These are phyloP conservation scores for Gynochthodes officinalis DNA, from an alignment of 257 asterid genomes.

Conservation along the genomic window DNA sequence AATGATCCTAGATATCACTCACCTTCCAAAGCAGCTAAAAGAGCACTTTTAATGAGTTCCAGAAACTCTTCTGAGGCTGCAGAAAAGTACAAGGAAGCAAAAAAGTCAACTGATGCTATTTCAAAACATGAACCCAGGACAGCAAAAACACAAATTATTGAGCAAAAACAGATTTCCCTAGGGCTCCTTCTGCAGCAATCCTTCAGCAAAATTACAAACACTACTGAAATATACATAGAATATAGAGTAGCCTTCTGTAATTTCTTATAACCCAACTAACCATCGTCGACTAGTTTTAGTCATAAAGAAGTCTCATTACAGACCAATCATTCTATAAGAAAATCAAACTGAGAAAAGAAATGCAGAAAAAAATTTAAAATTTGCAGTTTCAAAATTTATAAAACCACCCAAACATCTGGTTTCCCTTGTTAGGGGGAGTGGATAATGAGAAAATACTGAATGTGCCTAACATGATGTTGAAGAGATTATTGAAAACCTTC, in stretches of 20 bases:
- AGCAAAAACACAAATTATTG: not conserved
- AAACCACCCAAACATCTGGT: not conserved
- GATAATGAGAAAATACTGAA: not conserved
- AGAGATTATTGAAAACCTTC: not conserved
- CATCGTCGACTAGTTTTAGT: not conserved
- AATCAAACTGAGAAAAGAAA: not conserved
- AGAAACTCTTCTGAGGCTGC: slow-evolving; percentile 97
- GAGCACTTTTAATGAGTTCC: slow-evolving; percentile 96
- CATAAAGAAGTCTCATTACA: not conserved
- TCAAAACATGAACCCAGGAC: not conserved
- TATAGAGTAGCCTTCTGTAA: not conserved
- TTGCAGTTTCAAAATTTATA: not conserved
- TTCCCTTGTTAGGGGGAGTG: not conserved
- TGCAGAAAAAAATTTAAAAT: not conserved
- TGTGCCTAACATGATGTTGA: not conserved
- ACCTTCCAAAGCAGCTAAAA: slow-evolving; percentile 98
- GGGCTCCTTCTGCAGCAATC: not conserved
- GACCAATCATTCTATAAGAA: not conserved
- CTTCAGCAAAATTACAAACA: not conserved
- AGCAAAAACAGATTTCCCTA: not conserved
- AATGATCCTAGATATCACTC: slow-evolving; percentile 22
- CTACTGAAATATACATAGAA: not conserved
- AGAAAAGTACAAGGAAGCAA: slow-evolving; percentile 26
- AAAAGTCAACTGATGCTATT: slow-evolving; percentile 19
- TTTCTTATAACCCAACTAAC: not conserved